phyloP scores from a whole-genome alignment of 1,284 basidiomycete species.

The Ceratorhiza oryzae-sativae region DNA sequence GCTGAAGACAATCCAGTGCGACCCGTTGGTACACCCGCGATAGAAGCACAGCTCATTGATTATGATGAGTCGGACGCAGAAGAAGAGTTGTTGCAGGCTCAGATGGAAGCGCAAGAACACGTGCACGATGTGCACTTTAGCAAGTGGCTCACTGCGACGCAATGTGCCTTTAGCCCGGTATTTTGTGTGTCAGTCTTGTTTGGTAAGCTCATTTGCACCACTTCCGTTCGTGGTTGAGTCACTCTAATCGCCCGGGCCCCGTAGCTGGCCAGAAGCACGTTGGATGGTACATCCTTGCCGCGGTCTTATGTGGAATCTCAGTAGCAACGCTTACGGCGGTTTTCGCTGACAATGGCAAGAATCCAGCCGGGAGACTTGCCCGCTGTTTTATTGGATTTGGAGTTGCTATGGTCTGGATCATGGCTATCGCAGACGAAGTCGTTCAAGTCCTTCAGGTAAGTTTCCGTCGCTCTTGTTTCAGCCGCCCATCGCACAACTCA shows the following conservation, averaged over 20 bases:
- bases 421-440: slow-evolving; percentile 93
- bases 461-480: slow-evolving; percentile 2
- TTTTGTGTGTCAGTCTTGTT: slow-evolving; percentile 79
- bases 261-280: slow-evolving; percentile 65
- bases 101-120: slow-evolving; percentile 35
- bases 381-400: slow-evolving; percentile 89
- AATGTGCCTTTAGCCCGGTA: slow-evolving; percentile 80
- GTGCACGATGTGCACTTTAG: slow-evolving; percentile 72
- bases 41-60: slow-evolving; percentile 29
- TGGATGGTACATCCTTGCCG: slow-evolving; percentile 64
- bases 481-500: slow-evolving; percentile 4
- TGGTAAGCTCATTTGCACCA: slow-evolving; percentile 57
- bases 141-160: slow-evolving; percentile 81
- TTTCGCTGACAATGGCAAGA: slow-evolving; percentile 67
- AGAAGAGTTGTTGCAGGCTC: slow-evolving; percentile 53
- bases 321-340: slow-evolving; percentile 65
- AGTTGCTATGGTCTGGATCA: slow-evolving; percentile 92
- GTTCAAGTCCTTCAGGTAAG: slow-evolving; percentile 83
- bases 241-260: slow-evolving; percentile 5
- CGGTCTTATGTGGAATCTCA: slow-evolving; percentile 62
- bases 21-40: slow-evolving; percentile 9
- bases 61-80: slow-evolving; percentile 46
- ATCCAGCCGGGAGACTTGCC: slow-evolving; percentile 68
- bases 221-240: neutral
- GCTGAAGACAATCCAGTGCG: slow-evolving; percentile 52